phyloP scores from a whole-genome alignment of 495 filamentous ascomycete genomes.

The Cladorrhinum samala region DNA sequence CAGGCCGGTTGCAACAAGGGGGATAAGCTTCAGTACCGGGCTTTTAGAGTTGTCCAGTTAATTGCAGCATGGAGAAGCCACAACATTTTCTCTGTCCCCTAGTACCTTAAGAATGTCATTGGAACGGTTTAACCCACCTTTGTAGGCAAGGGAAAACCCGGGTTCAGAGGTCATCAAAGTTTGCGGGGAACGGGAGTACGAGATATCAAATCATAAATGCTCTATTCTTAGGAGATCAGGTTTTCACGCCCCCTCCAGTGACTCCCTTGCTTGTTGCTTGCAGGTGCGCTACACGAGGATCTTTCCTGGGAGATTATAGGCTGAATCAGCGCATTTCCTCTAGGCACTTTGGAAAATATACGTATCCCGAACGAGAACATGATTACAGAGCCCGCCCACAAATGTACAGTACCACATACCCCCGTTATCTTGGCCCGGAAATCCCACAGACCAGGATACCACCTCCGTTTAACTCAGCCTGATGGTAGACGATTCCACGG shows the following conservation, averaged over 20 bases:
- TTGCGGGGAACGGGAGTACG: not conserved
- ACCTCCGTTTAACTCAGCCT: not conserved
- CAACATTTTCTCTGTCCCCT: too few relatives aligned
- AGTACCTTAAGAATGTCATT: too few relatives aligned
- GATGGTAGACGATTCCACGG: conserved; percentile 13
- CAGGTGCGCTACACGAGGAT: conserved; percentile 5
- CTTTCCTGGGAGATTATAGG: conserved; percentile 6
- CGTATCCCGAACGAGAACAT: not conserved
- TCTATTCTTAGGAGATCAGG: not conserved
- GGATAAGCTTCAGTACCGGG: not conserved
- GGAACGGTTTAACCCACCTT: too few relatives aligned
- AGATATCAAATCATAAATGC: not conserved
- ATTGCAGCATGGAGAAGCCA: not conserved
- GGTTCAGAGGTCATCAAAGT: too few relatives aligned
- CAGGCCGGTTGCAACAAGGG: conserved; percentile 9
- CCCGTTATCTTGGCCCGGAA: not conserved
- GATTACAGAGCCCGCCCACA: not conserved
- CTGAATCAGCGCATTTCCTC: not conserved
- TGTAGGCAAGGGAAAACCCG: not conserved
- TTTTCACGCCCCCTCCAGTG: too few relatives aligned
- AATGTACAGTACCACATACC: not conserved
- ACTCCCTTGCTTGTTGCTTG: not conserved
- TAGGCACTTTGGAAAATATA: conserved; percentile 6
- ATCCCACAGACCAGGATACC: conserved; percentile 11
- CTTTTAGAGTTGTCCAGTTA: not conserved